A percentile compares a stretch with the other conserved stretches of the same genome.
Evolutionary conservation across 345 rosid species (phyloP).

Genomic region (Gossypium bickii): DNA sequence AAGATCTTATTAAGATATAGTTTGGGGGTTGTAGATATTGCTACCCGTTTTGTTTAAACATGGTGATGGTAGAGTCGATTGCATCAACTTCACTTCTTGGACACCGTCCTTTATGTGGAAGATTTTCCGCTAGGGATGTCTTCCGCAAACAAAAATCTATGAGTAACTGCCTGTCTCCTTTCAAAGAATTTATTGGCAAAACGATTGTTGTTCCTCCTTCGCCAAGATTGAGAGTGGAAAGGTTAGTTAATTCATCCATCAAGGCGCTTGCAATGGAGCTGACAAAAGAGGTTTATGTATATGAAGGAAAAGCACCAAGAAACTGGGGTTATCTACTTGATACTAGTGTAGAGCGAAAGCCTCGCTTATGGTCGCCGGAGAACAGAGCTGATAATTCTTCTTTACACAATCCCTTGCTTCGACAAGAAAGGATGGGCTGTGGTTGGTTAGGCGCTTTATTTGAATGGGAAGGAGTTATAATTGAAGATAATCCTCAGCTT

Average conservation of each 20-base stretch:
- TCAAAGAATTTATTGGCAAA: constrained; percentile 33
- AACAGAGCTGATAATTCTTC: constrained; percentile 85
- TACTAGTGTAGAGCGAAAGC: constrained; percentile 42
- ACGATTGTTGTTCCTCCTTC: constrained; percentile 29
- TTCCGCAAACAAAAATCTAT: constrained; percentile 31
- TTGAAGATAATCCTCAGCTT: constrained; percentile 73
- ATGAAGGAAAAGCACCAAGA: constrained; percentile 41
- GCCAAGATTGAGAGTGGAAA: constrained; percentile 32
- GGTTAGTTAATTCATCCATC: constrained; percentile 27
- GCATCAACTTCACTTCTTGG: constrained; percentile 58
- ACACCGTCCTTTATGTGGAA: constrained; percentile 40
- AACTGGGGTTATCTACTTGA: constrained; percentile 47
- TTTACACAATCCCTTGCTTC: constrained; percentile 76
- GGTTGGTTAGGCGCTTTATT: constrained; percentile 97
- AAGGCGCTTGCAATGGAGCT: constrained; percentile 73
- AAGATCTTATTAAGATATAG: neutral
- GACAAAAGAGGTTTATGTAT: constrained; percentile 63
- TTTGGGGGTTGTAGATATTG: constrained; percentile 14
- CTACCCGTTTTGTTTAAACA: constrained; percentile 25
- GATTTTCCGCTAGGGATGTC: constrained; percentile 35
- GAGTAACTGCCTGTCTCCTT: constrained; percentile 29
- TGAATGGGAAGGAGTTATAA: constrained; percentile 93
- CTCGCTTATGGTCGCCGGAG: constrained; percentile 74
- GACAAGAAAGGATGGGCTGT: constrained; percentile 95
- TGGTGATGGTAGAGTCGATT: constrained; percentile 69